A percentile compares a stretch with the other conserved stretches of the same genome.
These are phyloP conservation scores for Flaveria trinervia DNA, from an alignment of 129 eudicot genomes.

Conservation along the genomic window DNA sequence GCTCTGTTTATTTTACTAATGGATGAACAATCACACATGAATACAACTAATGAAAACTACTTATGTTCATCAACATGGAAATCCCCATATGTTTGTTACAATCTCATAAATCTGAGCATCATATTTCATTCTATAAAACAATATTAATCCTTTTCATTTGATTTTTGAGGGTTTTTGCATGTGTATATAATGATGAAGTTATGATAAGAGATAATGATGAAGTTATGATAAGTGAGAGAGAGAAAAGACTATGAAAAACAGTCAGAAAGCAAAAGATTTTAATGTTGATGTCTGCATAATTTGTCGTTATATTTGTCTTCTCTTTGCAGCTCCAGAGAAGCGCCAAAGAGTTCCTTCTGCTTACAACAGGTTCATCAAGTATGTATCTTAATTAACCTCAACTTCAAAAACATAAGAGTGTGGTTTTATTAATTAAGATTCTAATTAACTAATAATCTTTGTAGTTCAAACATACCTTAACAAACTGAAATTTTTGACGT, in stretches of 20 bases:
- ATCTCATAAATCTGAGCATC: background rate
- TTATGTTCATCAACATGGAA: background rate
- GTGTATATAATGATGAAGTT: conserved; percentile 61
- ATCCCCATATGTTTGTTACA: background rate
- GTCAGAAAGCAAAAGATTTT: conserved; percentile 51
- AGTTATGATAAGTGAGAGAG: conserved; percentile 43
- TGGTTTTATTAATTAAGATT: background rate
- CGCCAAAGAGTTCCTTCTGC: conserved; percentile 99
- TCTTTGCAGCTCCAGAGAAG: conserved; percentile 89
- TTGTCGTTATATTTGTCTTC: conserved; percentile 48
- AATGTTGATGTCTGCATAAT: conserved; percentile 42
- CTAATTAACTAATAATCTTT: background rate
- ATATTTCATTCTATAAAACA: background rate
- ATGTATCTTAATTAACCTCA: conserved; percentile 29
- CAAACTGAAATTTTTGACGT: background rate
- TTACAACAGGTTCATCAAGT: conserved; percentile 99
- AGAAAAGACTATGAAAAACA: conserved; percentile 30
- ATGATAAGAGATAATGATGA: conserved; percentile 24
- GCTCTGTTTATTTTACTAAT: too few species aligned
- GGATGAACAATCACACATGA: too few species aligned
- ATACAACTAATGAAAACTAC: background rate
- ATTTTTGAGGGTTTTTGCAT: conserved; percentile 22
- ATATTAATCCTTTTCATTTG: background rate
- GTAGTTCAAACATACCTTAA: background rate
- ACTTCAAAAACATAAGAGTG: background rate